These are phyloP conservation scores for Phytophthora sp. DNA, from an alignment of 352 stramenopile genomes.

Conservation along the genomic window DNA sequence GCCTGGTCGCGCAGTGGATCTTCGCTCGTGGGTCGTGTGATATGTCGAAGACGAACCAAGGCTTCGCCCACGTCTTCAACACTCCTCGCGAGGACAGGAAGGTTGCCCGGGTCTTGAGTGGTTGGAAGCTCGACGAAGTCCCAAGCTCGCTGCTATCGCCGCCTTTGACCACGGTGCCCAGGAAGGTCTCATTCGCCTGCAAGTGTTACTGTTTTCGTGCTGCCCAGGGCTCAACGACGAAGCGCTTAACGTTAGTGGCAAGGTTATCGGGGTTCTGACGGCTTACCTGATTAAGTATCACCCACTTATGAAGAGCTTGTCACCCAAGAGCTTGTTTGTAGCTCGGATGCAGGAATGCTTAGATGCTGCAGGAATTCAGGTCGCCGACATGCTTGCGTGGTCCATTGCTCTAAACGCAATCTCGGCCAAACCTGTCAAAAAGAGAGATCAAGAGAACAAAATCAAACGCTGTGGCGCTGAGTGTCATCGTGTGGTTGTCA, in stretches of 20 bases:
- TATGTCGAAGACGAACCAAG: no score
- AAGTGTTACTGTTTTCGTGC: slow-evolving; percentile 9
- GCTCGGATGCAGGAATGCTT: slow-evolving; percentile 8
- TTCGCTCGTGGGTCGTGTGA: no score
- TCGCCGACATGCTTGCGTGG: background rate
- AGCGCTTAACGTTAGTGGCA: slow-evolving; percentile 21
- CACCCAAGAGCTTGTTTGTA: background rate
- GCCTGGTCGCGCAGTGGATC: background rate
- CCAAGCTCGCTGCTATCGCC: slow-evolving; percentile 1
- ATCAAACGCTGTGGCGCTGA: no score
- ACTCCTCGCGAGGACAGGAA: slow-evolving; percentile 22
- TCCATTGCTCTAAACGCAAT: no score
- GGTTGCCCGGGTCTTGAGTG: slow-evolving; percentile 16
- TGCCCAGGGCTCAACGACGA: slow-evolving; percentile 11
- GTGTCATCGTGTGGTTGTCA: no score
- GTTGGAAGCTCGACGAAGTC: slow-evolving; percentile 13
- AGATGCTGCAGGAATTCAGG: background rate
- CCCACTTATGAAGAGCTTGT: slow-evolving; percentile 9
- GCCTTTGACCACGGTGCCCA: slow-evolving; percentile 5
- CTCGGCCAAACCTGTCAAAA: no score
- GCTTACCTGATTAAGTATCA: slow-evolving; percentile 17
- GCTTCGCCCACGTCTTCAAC: no score
- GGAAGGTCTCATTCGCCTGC: background rate
- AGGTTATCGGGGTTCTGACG: slow-evolving; percentile 17
- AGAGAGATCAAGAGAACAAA: no score